Conservation (phyloP, 441 rosid genomes). For the Dalechampia spathulata region DNA sequence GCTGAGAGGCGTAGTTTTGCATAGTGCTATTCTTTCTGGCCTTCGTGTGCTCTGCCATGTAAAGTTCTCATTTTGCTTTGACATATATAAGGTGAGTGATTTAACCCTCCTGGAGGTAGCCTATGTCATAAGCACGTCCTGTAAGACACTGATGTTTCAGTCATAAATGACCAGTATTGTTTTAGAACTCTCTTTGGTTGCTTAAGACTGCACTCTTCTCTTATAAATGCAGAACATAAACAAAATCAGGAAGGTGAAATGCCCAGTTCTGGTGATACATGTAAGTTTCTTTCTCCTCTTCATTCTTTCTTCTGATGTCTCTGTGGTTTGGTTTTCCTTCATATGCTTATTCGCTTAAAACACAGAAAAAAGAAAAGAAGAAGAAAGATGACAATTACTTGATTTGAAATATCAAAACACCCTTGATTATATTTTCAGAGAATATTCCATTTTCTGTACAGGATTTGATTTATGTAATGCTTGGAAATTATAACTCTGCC, state of each 20-base stretch:
- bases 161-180: not conserved
- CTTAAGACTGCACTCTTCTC: no score
- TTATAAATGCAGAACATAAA: slow-evolving; percentile 58
- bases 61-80: slow-evolving; percentile 76
- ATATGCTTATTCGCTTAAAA: not conserved
- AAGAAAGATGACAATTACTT: not conserved
- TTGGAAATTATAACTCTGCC: not conserved
- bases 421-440: not conserved
- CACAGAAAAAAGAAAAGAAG: not conserved
- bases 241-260: slow-evolving; percentile 81
- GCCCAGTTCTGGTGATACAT: slow-evolving; percentile 91
- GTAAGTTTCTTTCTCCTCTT: slow-evolving; percentile 34
- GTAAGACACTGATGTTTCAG: not conserved
- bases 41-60: slow-evolving; percentile 98
- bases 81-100: slow-evolving; percentile 64
- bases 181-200: slow-evolving; percentile 8
- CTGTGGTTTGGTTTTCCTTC: not conserved
- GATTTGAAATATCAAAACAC: not conserved
- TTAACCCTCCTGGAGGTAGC: slow-evolving; percentile 1
- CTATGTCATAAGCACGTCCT: not conserved
- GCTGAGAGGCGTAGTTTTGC: slow-evolving; percentile 92
- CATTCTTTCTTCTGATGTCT: not conserved
- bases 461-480: not conserved
- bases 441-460: not conserved
- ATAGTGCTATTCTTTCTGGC: slow-evolving; percentile 96